Base-by-base conservation (phyloP, 345 rosid genomes). In the Kernera saxatilis region DNA sequence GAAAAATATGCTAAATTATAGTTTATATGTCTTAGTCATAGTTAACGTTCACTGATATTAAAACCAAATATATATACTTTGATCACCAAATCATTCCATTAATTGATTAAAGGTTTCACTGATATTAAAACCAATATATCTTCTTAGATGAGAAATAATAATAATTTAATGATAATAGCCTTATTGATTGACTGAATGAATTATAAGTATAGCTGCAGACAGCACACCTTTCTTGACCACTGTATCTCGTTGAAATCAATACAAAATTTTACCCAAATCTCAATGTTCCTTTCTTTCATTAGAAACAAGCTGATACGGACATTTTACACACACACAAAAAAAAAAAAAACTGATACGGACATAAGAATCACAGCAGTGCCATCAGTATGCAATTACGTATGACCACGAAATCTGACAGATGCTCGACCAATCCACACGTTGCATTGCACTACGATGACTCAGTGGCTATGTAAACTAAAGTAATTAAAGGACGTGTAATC, bases 301-400 rank as follows among this genome's bases (percentile, higher is more conserved):
- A 49, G 53, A 52, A 52, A 62, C 63, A 71, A 50, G 50, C 48
- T 35, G 15, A 48, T 46, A 22, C 23, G 36, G 57, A 50, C 45
- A 48, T 17, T n/a, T n/a, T n/a, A n/a, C n/a, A n/a, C n/a, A n/a
- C n/a, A n/a, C n/a, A n/a, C n/a, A n/a, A n/a, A n/a, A n/a, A n/a
- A n/a, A n/a, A n/a, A n/a, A n/a, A n/a, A n/a, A 54, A 32, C 64
- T 52, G 25, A 61, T 21, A 40, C 45, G 55, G 69, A 61, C 62
- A 61, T 17, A 26, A 51, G 17, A 39, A 39, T 71, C 62, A 51
- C 35, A 71, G 40, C 17, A 49, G 59, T 21, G 23, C 60, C 43
- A 59, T 18, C 64, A 27, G 45, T 56, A 22, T 22, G 54, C 55
- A 43, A 21, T 4, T 55, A 54, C 67, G 30, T 18, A 67, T 36